Evolutionary conservation across 225 moss, liverwort and hornwort species (phyloP).

Genomic region (Pleurozium schreberi): DNA sequence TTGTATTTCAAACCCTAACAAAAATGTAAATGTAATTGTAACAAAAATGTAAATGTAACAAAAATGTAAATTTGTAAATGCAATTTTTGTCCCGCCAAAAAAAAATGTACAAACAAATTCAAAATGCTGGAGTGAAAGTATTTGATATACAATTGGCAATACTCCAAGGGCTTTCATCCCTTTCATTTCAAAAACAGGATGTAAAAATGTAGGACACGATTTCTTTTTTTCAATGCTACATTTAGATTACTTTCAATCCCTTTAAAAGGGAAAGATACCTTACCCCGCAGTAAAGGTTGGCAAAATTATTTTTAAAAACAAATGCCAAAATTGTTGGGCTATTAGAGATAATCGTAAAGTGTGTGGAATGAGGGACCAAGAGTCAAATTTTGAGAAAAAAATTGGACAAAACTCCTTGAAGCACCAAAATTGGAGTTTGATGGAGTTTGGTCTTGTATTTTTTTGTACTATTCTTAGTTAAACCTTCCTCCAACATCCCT

Average conservation of each 20-base stretch:
- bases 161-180: background rate
- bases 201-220: fast-evolving
- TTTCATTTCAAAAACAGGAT: background rate
- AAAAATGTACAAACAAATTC: no score
- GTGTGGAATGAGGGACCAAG: background rate
- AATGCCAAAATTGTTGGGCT: background rate
- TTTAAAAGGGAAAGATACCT: background rate
- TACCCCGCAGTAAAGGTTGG: fast-evolving
- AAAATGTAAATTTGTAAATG: no score
- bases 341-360: background rate
- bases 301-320: background rate
- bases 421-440: no score
- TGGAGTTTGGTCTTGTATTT: no score
- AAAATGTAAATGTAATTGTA: no score
- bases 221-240: background rate
- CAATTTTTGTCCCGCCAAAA: no score
- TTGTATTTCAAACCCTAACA: fast-evolving
- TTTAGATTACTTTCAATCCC: background rate
- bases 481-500: no score
- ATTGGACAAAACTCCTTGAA: fast-evolving
- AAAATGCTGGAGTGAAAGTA: background rate
- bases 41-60: no score
- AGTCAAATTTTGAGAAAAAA: background rate
- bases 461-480: no score
- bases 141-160: background rate